Conservation (phyloP, 75 land plant species). For the Pinus albicaulis region DNA sequence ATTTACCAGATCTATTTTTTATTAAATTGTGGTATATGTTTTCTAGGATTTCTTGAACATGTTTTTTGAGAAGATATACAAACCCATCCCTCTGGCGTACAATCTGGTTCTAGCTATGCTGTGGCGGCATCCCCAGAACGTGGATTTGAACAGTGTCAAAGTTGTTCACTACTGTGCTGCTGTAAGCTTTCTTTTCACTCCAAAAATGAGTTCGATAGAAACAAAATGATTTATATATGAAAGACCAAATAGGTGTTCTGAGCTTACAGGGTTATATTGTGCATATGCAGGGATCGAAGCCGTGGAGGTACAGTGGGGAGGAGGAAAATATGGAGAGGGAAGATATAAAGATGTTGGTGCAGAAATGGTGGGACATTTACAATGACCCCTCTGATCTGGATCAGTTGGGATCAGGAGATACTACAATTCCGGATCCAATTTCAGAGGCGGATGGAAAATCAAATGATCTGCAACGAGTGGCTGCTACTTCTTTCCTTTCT, state of each 20-base stretch:
- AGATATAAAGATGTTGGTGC: constrained; percentile 47
- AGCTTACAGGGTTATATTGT: neutral
- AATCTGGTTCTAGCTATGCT: no score
- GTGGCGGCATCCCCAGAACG: neutral
- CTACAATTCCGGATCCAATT: neutral
- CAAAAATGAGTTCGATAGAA: neutral
- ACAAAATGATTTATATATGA: no score
- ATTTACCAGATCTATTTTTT: no score
- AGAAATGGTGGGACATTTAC: constrained; percentile 58
- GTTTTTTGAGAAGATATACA: no score
- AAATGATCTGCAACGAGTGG: neutral
- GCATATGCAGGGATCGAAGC: constrained; percentile 46
- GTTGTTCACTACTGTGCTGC: constrained; percentile 4
- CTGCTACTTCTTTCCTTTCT: neutral
- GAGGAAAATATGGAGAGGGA: constrained; percentile 59
- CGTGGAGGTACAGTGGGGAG: constrained; percentile 57
- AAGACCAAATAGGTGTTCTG: no score
- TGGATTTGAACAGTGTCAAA: neutral
- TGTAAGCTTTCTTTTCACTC: neutral
- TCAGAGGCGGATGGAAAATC: neutral
- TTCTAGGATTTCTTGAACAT: no score
- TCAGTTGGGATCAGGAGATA: constrained; percentile 18
- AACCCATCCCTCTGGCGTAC: no score
- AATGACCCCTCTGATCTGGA: constrained; percentile 44
- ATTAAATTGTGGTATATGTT: no score